Evolutionary conservation across 768 basidiomycete genomes (phyloP).

Genomic region (Lentinus brumalis): DNA sequence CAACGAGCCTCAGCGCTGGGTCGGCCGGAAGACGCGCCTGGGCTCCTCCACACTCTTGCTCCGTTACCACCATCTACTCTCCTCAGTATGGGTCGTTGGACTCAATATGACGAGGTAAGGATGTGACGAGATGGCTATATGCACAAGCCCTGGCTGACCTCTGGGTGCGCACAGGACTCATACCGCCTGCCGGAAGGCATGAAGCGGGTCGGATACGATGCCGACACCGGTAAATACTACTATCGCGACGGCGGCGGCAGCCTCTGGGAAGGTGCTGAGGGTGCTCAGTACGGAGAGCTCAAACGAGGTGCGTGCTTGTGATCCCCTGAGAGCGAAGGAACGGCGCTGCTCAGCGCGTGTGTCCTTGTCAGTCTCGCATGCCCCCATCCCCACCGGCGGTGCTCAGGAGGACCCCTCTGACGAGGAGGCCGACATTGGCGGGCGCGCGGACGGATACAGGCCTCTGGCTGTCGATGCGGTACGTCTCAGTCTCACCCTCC

Average conservation of each 20-base stretch:
- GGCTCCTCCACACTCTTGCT: constrained; percentile 1
- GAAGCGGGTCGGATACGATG: constrained; percentile 75
- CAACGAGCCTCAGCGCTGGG: background rate
- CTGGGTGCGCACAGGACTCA: constrained; percentile 39
- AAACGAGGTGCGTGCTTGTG: constrained; percentile 33
- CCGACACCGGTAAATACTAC: constrained; percentile 66
- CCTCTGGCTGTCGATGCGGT: constrained; percentile 56
- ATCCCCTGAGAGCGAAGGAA: background rate
- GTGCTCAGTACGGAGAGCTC: constrained; percentile 60
- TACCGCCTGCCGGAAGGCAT: constrained; percentile 55
- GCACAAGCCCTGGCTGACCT: background rate
- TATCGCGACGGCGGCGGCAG: constrained; percentile 57
- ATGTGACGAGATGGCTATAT: background rate
- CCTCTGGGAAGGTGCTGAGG: constrained; percentile 59
- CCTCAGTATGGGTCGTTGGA: constrained; percentile 37
- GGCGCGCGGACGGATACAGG: constrained; percentile 52
- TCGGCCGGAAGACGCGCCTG: background rate
- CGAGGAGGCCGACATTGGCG: constrained; percentile 56
- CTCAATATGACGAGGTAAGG: constrained; percentile 40
- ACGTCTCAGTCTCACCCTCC: constrained; percentile 6
- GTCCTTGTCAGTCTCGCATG: constrained; percentile 9
- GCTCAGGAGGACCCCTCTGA: constrained; percentile 42
- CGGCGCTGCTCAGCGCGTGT: background rate
- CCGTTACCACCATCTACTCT: constrained; percentile 8
- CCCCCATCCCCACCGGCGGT: constrained; percentile 14